Conservation (phyloP, 2,329 filamentous ascomycete genomes). For the Alternaria metachromatica region DNA sequence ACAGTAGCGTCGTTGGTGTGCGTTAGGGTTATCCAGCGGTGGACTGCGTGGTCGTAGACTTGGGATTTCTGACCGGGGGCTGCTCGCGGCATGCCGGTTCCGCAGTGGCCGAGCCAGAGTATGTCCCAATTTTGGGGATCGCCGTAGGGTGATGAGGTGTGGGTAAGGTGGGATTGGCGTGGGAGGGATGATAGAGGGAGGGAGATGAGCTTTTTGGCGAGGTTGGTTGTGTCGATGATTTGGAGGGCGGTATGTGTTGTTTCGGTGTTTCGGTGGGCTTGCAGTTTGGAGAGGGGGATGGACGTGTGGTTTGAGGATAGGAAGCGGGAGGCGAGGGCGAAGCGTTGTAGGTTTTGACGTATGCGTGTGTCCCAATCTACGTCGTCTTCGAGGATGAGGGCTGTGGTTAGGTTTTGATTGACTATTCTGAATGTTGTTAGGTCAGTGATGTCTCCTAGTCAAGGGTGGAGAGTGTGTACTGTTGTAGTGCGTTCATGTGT, state of each 20-base stretch:
- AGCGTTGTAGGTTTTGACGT: conserved; percentile 38
- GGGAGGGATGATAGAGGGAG: conserved; percentile 23
- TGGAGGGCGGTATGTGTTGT: conserved; percentile 32
- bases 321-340: conserved; percentile 35
- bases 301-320: conserved; percentile 3
- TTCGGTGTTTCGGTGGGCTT: conserved; percentile 29
- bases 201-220: conserved; percentile 29
- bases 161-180: neutral
- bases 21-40: conserved; percentile 15
- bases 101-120: conserved; percentile 50
- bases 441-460: neutral
- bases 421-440: conserved; percentile 26
- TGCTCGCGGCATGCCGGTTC: conserved; percentile 37
- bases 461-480: conserved; percentile 8
- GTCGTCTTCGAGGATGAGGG: conserved; percentile 42
- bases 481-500: conserved; percentile 42
- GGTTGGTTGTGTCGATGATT: conserved; percentile 31
- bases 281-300: conserved; percentile 8
- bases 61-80: neutral
- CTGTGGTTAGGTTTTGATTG: conserved; percentile 40
- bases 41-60: conserved; percentile 21
- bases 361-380: conserved; percentile 43
- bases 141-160: conserved; percentile 32
- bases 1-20: conserved; percentile 33
- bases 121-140: conserved; percentile 50